Evolutionary conservation across 2,329 filamentous ascomycete species (phyloP).

Genomic region (Rachicladosporium sp.): DNA sequence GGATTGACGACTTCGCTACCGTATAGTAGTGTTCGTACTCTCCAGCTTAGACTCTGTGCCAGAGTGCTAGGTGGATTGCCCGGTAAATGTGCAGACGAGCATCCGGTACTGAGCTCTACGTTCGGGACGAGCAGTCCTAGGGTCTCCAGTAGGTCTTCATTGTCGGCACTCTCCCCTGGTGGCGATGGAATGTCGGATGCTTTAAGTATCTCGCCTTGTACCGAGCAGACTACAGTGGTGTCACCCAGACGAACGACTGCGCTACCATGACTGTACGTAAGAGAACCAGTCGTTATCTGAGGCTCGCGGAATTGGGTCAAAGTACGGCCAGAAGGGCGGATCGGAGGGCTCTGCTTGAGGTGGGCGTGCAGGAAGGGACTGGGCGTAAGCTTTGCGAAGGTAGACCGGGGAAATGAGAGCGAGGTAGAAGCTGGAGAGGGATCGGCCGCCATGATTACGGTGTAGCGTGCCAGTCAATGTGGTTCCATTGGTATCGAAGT

Average conservation of each 20-base stretch:
- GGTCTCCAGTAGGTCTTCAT: constrained; percentile 27
- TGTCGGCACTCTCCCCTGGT: constrained; percentile 15
- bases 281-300: constrained; percentile 68
- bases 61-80: constrained; percentile 67
- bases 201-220: constrained; percentile 73
- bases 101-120: constrained; percentile 82
- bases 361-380: constrained; percentile 83
- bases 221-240: constrained; percentile 87
- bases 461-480: too few relatives aligned
- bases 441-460: constrained; percentile 9
- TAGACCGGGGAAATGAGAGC: constrained; percentile 47
- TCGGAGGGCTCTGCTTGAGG: constrained; percentile 53
- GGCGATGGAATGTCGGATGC: constrained; percentile 62
- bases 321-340: constrained; percentile 70
- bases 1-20: constrained; percentile 53
- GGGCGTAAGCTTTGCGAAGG: constrained; percentile 82
- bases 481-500: too few relatives aligned
- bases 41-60: constrained; percentile 74
- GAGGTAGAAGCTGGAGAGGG: constrained; percentile 9
- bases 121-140: constrained; percentile 79
- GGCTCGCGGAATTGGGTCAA: constrained; percentile 57
- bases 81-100: constrained; percentile 72
- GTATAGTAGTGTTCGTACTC: constrained; percentile 65
- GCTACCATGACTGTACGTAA: constrained; percentile 83
- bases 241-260: constrained; percentile 79